A percentile compares a stretch with the other conserved stretches of the same genome.
Conservation (phyloP, 495 filamentous ascomycete genomes). For the Amniculicola lignicola region DNA sequence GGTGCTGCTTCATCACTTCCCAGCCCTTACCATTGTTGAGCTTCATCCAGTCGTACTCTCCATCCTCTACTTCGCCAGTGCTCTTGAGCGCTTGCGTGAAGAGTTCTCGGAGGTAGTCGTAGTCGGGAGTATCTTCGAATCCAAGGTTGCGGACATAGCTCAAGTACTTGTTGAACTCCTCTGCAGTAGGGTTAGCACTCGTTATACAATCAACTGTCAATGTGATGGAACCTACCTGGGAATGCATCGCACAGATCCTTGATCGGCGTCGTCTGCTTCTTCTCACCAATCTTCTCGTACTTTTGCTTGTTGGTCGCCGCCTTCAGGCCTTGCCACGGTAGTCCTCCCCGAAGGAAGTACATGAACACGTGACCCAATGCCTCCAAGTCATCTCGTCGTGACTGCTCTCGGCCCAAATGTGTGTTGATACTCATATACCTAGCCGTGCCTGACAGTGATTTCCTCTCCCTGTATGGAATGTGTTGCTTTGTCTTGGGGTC, state of each 20-base stretch:
- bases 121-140: slow-evolving; percentile 98
- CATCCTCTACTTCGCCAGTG: slow-evolving; percentile 91
- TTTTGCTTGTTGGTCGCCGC: slow-evolving; percentile 99
- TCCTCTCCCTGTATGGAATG: slow-evolving; percentile 96
- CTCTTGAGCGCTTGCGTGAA: slow-evolving; percentile 97
- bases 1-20: slow-evolving; percentile 85
- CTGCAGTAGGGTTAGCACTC: slow-evolving; percentile 43
- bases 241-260: slow-evolving; percentile 96
- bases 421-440: slow-evolving; percentile 99
- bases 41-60: slow-evolving; percentile 99
- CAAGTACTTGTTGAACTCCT: slow-evolving; percentile 96
- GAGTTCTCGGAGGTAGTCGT: slow-evolving; percentile 94
- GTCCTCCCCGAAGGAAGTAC: slow-evolving; percentile 94
- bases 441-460: slow-evolving; percentile 94
- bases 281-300: slow-evolving; percentile 99
- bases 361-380: slow-evolving; percentile 98
- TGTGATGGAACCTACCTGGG: slow-evolving; percentile 59
- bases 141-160: slow-evolving; percentile 96
- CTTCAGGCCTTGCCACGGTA: slow-evolving; percentile 98
- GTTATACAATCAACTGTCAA: neutral
- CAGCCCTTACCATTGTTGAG: slow-evolving; percentile 90
- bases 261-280: slow-evolving; percentile 97
- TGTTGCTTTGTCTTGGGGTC: slow-evolving; percentile 99
- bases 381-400: slow-evolving; percentile 92
- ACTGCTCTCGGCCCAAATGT: slow-evolving; percentile 94